These are phyloP conservation scores for Pholiota adiposa DNA, from an alignment of 1,284 basidiomycete genomes.

Conservation along the genomic window DNA sequence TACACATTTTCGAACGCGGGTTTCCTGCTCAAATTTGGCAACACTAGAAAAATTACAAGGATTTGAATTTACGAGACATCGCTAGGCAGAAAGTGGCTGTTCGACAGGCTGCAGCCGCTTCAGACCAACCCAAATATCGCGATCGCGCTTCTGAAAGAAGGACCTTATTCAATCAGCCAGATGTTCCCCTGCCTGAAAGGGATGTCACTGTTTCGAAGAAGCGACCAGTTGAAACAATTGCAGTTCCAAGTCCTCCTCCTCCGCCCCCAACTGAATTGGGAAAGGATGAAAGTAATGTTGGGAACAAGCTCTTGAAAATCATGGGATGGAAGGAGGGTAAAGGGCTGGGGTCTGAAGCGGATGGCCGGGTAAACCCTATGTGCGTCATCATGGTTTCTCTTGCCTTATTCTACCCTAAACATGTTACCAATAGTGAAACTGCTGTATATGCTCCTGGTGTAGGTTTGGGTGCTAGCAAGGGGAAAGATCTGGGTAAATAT, in stretches of 20 bases:
- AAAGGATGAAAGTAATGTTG: conserved; percentile 81
- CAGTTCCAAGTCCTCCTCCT: conserved; percentile 63
- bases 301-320: conserved; percentile 90
- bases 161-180: conserved; percentile 88
- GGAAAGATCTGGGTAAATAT: conserved; percentile 80
- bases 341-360: conserved; percentile 81
- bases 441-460: conserved; percentile 86
- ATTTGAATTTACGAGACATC: conserved; percentile 68
- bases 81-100: conserved; percentile 72
- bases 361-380: conserved; percentile 88
- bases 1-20: conserved; percentile 34
- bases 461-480: conserved; percentile 88
- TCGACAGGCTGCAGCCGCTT: conserved; percentile 39
- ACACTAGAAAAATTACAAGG: conserved; percentile 81
- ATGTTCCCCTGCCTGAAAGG: conserved; percentile 70
- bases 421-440: conserved; percentile 57
- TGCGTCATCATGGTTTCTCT: conserved; percentile 38
- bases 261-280: conserved; percentile 67
- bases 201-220: conserved; percentile 43
- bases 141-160: conserved; percentile 91
- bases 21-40: conserved; percentile 16
- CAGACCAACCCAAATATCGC: conserved; percentile 77
- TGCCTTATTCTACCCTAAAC: not conserved
- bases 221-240: conserved; percentile 62
- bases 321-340: conserved; percentile 95